Evolutionary conservation across 371 early-diverging fungal species (phyloP).

Genomic region (Mucor piriformis): DNA sequence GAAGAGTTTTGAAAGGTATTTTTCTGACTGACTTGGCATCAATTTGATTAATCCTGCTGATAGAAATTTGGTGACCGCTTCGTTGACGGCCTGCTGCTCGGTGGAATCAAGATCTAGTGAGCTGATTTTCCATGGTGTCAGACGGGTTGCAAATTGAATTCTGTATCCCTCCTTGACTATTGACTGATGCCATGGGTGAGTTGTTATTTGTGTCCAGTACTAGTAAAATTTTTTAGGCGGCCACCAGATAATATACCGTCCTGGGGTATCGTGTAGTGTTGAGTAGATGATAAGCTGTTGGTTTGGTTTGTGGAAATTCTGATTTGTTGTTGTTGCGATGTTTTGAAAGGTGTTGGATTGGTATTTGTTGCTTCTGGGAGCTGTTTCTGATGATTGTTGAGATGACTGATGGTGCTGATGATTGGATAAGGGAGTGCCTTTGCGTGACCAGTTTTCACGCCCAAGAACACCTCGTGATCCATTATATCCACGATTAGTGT

Average conservation of each 20-base stretch:
- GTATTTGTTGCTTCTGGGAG: not conserved
- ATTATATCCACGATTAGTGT: not conserved
- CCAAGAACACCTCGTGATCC: too few relatives aligned
- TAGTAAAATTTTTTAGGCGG: slow-evolving; percentile 1
- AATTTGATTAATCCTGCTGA: slow-evolving; percentile 3
- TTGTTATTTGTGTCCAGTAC: not conserved
- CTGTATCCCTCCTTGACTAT: slow-evolving; percentile 4
- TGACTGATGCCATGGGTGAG: not conserved
- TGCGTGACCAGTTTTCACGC: too few relatives aligned
- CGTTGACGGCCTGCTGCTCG: not conserved
- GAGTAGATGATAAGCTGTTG: too few relatives aligned
- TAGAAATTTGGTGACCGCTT: slow-evolving; percentile 4
- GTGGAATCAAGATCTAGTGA: not conserved
- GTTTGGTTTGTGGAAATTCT: not conserved
- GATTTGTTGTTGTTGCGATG: not conserved
- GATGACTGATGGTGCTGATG: not conserved
- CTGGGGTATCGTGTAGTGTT: slow-evolving; percentile 6
- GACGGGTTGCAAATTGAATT: not conserved
- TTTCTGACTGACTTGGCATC: not conserved
- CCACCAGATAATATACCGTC: not conserved
- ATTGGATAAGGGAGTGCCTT: too few relatives aligned
- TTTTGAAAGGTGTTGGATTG: not conserved
- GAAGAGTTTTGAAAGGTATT: slow-evolving; percentile 9
- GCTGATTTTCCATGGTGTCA: slow-evolving; percentile 1
- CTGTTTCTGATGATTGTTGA: not conserved